Conservation (phyloP, 345 rosid species). For the Murraya paniculata region DNA sequence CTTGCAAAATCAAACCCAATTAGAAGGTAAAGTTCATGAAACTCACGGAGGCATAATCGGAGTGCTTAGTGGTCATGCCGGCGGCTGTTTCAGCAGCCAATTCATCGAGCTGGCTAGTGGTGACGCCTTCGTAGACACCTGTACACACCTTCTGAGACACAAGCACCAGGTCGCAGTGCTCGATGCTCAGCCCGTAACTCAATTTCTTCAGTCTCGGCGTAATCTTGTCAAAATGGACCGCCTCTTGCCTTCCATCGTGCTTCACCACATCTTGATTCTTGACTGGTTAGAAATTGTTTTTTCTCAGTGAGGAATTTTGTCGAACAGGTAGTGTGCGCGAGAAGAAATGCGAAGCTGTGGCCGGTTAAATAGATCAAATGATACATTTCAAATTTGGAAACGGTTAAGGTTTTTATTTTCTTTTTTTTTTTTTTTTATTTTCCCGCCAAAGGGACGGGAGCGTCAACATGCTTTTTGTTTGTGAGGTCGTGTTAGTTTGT, state of each 20-base stretch:
- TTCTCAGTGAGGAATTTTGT: conserved; percentile 21
- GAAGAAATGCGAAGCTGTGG: neutral
- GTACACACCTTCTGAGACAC: conserved; percentile 99
- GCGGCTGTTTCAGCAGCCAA: conserved; percentile 98
- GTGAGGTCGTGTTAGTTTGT: neutral
- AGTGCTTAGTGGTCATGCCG: conserved; percentile 90
- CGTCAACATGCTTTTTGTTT: neutral
- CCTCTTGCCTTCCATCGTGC: conserved; percentile 84
- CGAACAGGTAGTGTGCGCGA: conserved; percentile 31
- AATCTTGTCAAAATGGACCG: conserved; percentile 96
- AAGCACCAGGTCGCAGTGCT: conserved; percentile 96
- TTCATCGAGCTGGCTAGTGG: conserved; percentile 95
- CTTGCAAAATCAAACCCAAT: neutral
- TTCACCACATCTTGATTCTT: conserved; percentile 60
- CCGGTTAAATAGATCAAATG: neutral
- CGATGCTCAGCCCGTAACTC: conserved; percentile 82
- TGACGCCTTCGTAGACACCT: conserved; percentile 96
- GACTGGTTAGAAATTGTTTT: neutral
- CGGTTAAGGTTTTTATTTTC: conserved; percentile 4
- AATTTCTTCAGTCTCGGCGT: conserved; percentile 94
- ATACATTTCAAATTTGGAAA: neutral
- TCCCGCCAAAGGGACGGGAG: conserved; percentile 30
- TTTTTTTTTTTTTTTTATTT: conserved; percentile 17
- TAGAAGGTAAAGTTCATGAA: neutral
- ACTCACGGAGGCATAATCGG: conserved; percentile 93